Base-by-base conservation (phyloP, 768 basidiomycete species). In the Leccinellum luteum region DNA sequence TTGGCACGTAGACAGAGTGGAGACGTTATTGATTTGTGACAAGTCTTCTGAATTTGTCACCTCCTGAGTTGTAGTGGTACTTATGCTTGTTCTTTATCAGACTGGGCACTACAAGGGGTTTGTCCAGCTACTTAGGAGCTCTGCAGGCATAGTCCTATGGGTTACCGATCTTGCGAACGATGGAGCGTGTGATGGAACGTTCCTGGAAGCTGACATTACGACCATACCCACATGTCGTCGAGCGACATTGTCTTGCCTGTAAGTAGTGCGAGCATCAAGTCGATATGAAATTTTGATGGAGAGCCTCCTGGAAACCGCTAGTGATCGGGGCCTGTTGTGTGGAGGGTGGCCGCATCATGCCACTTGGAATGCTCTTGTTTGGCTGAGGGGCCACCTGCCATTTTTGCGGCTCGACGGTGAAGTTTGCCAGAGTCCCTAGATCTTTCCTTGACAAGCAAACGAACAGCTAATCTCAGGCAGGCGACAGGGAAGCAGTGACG, bases 401-500 rank as follows among this genome's bases (percentile, higher is more conserved):
- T 3, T 6, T 28, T 55, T 13, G 32, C 25, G 32, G 13, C 31
- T 32, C 4, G 30, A 9, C 9, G 15, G 19, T 14, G 27, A 55
- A 55, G 41, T 25, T 54, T 30, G 17, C 8, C 32, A 13, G 10
- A 25, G 31, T 28, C 43, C 56, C 41, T 54, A 44, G 60, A 61
- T 61, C 60, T 35, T 12, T 19, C 3, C 7, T 38, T 38, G 60
- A 25, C 50, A 12, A 19, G 61, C 3, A 54, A 45, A n/a, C n/a
- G 2, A 14, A 63, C 15, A 51, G 56, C 52, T 9, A 59, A 62
- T 62, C 62, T 63, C 19, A 19, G 52, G 55, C 55, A 17, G 12
- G 54, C 41, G 48, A 62, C 61, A 54, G 61, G 61, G 62, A 64
- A 25, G 4, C 0, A 0, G 47, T 64, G 54, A 63, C 62, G 54